Evolutionary conservation across 2,329 filamentous ascomycete genomes (phyloP).

Genomic region (Colletotrichum coccodes): DNA sequence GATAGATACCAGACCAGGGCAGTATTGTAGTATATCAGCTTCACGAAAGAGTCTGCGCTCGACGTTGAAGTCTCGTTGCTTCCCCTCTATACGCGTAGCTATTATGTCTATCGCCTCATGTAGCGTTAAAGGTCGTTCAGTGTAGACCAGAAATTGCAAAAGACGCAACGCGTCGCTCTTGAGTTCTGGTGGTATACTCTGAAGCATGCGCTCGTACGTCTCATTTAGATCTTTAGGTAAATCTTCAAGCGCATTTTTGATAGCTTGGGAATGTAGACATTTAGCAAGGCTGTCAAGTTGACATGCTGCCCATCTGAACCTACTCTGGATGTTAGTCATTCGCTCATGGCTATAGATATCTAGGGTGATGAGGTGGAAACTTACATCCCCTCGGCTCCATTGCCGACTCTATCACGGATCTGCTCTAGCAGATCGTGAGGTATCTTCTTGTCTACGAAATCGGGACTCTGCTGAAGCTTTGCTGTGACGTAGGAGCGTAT

Average conservation of each 20-base stretch:
- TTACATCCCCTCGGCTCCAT: not conserved
- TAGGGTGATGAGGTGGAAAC: not conserved
- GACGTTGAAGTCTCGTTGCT: constrained; percentile 24
- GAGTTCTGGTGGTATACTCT: constrained; percentile 29
- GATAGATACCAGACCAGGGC: constrained; percentile 35
- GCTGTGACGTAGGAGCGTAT: not conserved
- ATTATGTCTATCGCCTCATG: constrained; percentile 37
- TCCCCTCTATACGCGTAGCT: constrained; percentile 33
- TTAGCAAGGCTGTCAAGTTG: not conserved
- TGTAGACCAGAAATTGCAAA: constrained; percentile 37
- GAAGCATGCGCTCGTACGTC: constrained; percentile 4
- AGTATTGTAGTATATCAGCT: constrained; percentile 25
- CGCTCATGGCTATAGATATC: too few relatives aligned
- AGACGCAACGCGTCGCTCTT: constrained; percentile 34
- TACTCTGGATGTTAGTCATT: not conserved
- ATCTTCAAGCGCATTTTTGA: not conserved
- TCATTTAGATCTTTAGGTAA: not conserved
- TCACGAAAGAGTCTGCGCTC: constrained; percentile 17
- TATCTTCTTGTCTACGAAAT: not conserved
- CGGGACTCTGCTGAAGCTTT: not conserved
- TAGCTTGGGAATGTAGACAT: not conserved
- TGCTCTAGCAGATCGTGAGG: not conserved
- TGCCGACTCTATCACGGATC: not conserved
- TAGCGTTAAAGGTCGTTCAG: constrained; percentile 31
- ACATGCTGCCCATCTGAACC: constrained; percentile 1